Evolutionary conservation across 257 asterid genomes (phyloP).

Genomic region (Salvia miltiorrhiza): DNA sequence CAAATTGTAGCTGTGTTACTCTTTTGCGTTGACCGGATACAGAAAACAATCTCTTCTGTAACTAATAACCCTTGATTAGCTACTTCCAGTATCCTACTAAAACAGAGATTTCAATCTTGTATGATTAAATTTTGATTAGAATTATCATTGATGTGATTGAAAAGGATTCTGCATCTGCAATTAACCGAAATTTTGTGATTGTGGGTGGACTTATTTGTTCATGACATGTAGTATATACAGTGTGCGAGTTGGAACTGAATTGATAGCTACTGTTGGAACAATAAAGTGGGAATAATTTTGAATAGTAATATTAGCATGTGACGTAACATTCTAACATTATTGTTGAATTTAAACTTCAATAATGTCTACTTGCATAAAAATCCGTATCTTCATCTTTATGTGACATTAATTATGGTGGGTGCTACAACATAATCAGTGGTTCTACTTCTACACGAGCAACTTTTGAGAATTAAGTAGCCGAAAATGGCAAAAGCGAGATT

Average conservation of each 20-base stretch:
- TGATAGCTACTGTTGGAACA: not conserved
- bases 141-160: conserved; percentile 7
- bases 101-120: conserved; percentile 22
- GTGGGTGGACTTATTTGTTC: not conserved
- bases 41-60: conserved; percentile 25
- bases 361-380: not conserved
- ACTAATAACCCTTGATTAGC: conserved; percentile 26
- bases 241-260: not conserved
- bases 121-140: conserved; percentile 31
- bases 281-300: not conserved
- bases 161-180: conserved; percentile 4
- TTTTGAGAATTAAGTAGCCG: too few species aligned
- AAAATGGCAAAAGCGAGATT: too few species aligned
- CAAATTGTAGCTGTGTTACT: conserved; percentile 24
- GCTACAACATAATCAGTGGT: not conserved
- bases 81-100: conserved; percentile 13
- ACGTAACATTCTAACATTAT: not conserved
- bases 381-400: too few species aligned
- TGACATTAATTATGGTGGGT: not conserved
- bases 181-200: not conserved
- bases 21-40: conserved; percentile 15
- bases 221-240: not conserved
- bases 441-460: too few species aligned
- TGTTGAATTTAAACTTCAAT: not conserved
- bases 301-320: not conserved